phyloP scores from a whole-genome alignment of 352 stramenopile genomes.

The Phytophthora niederhauseri region DNA sequence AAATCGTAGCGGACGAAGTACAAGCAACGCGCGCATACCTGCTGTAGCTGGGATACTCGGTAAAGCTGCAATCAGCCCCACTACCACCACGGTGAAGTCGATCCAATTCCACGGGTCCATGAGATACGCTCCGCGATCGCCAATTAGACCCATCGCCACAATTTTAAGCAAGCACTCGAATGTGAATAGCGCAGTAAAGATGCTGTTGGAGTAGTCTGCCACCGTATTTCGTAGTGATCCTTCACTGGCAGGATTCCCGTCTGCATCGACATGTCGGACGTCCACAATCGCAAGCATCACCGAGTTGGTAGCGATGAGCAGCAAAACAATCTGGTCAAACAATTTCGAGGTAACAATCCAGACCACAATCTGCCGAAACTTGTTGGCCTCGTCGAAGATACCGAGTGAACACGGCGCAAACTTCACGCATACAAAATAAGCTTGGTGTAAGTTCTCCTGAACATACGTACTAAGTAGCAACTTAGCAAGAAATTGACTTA shows the following conservation, averaged over 20 bases:
- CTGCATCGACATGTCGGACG: constrained; percentile 45
- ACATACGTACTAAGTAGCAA: not conserved
- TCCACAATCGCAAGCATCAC: constrained; percentile 79
- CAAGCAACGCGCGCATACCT: constrained; percentile 42
- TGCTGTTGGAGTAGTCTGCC: constrained; percentile 49
- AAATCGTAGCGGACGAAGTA: constrained; percentile 50
- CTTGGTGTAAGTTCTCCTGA: not conserved
- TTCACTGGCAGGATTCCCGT: constrained; percentile 40
- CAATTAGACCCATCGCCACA: constrained; percentile 79
- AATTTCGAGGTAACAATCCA: constrained; percentile 54
- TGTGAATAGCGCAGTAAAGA: constrained; percentile 75
- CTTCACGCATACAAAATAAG: constrained; percentile 10
- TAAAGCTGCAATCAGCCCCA: constrained; percentile 55
- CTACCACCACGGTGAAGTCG: constrained; percentile 88
- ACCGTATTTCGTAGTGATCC: constrained; percentile 55
- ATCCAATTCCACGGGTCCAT: constrained; percentile 91
- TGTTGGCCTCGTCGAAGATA: constrained; percentile 53
- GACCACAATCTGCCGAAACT: constrained; percentile 47
- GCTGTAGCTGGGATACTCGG: constrained; percentile 53
- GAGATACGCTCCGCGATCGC: constrained; percentile 70
- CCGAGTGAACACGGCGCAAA: constrained; percentile 61
- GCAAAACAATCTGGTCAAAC: constrained; percentile 80
- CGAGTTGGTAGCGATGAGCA: constrained; percentile 82
- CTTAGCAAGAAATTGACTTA: constrained; percentile 11
- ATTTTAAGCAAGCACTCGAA: constrained; percentile 90